Evolutionary conservation across 371 early-diverging fungal species (phyloP).

Genomic region (Syncephalastrum monosporum): DNA sequence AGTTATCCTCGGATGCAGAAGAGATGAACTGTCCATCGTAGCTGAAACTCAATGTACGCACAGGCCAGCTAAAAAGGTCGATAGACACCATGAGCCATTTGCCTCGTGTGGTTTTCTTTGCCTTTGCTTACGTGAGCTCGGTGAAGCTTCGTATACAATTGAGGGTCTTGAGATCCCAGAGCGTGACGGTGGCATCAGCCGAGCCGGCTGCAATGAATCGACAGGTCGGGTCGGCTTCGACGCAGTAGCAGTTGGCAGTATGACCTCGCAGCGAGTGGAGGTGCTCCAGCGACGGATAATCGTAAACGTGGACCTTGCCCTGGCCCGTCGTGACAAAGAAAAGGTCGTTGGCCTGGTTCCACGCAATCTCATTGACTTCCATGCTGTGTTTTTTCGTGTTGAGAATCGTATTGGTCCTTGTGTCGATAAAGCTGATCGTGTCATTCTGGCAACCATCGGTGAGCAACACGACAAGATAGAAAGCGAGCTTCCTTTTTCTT

Average conservation of each 20-base stretch:
- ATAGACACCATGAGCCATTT: background rate
- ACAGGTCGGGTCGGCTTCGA: constrained; percentile 80
- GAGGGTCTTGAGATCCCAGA: constrained; percentile 76
- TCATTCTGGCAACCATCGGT: constrained; percentile 51
- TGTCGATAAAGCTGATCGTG: constrained; percentile 75
- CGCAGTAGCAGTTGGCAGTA: constrained; percentile 81
- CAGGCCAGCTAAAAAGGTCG: constrained; percentile 67
- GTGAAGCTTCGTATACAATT: constrained; percentile 67
- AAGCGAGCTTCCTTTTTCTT: background rate
- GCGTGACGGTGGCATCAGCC: constrained; percentile 71
- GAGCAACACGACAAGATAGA: background rate
- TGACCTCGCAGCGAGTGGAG: constrained; percentile 67
- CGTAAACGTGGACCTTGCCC: constrained; percentile 70
- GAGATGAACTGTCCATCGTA: constrained; percentile 84
- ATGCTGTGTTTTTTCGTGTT: constrained; percentile 54
- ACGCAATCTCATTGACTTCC: constrained; percentile 78
- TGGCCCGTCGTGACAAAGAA: constrained; percentile 81
- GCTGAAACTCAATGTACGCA: constrained; percentile 82
- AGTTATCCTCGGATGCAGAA: constrained; percentile 77
- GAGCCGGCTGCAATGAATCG: constrained; percentile 78
- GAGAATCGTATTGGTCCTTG: constrained; percentile 56
- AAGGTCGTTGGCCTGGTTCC: constrained; percentile 75
- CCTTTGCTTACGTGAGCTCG: constrained; percentile 59
- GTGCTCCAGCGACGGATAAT: constrained; percentile 61
- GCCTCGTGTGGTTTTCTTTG: background rate